These are phyloP conservation scores for Rubia yunnanensis DNA, from an alignment of 257 asterid species.

Conservation along the genomic window DNA sequence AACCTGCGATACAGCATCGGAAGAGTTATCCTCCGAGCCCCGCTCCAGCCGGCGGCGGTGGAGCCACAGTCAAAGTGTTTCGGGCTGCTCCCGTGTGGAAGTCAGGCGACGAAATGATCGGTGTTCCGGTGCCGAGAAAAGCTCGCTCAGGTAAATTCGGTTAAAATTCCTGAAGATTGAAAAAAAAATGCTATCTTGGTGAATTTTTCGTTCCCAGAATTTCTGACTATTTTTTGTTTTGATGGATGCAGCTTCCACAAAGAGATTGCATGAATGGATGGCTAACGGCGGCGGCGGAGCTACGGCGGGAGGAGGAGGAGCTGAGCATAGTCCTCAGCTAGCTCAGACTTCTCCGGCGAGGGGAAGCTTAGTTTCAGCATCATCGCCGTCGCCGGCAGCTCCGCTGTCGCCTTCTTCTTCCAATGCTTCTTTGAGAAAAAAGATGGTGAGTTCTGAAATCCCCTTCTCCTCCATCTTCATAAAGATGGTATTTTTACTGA, in stretches of 20 bases:
- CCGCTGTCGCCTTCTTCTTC: constrained; percentile 83
- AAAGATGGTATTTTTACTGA: background rate
- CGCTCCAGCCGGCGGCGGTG: background rate
- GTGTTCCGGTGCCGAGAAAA: constrained; percentile 88
- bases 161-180: background rate
- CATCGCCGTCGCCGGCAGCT: constrained; percentile 43
- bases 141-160: constrained; percentile 70
- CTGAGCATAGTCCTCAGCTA: constrained; percentile 44
- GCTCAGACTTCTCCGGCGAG: constrained; percentile 60
- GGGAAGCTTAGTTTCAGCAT: constrained; percentile 26
- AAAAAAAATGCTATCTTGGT: background rate
- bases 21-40: constrained; percentile 54
- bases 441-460: constrained; percentile 49
- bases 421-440: constrained; percentile 56
- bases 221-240: background rate
- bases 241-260: constrained; percentile 45
- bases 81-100: constrained; percentile 79
- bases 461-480: background rate
- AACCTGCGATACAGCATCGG: constrained; percentile 41
- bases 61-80: constrained; percentile 25
- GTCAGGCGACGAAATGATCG: constrained; percentile 87
- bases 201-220: constrained; percentile 11
- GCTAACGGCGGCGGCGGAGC: constrained; percentile 42
- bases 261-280: constrained; percentile 90
- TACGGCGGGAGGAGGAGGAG: constrained; percentile 33